Evolutionary conservation across 257 asterid species (phyloP).

Genomic region (Jaltomata sinuosa): DNA sequence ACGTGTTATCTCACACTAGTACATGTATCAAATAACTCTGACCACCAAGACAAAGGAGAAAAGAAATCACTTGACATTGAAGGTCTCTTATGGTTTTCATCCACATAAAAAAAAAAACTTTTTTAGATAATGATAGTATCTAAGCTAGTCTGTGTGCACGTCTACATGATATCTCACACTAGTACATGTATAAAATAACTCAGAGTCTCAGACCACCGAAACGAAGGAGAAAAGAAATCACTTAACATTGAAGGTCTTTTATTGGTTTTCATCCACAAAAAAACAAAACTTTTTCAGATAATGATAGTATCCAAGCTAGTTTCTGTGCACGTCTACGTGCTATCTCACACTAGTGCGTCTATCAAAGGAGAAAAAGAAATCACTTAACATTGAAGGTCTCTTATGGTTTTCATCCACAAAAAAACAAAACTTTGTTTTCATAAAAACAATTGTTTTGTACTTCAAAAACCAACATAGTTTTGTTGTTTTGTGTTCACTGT

Average conservation of each 20-base stretch:
- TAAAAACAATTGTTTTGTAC: not conserved
- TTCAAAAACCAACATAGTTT: not conserved
- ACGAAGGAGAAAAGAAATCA: not conserved
- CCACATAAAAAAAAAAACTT: not conserved
- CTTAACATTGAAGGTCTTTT: not conserved
- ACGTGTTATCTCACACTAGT: not conserved
- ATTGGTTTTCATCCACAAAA: not conserved
- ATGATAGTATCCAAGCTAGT: not conserved
- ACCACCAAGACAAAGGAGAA: not conserved
- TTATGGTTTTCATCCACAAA: not conserved
- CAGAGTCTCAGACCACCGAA: not conserved
- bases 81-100: not conserved
- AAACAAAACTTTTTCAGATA: not conserved
- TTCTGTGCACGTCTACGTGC: not conserved
- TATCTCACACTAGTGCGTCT: not conserved
- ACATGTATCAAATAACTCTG: not conserved
- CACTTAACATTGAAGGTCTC: not conserved
- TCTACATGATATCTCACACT: not conserved
- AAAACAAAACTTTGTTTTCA: not conserved
- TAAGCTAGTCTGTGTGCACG: not conserved
- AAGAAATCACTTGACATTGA: not conserved
- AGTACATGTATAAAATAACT: not conserved
- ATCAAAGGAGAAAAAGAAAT: not conserved
- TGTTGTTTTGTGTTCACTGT: slow-evolving; percentile 1
- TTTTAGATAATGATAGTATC: not conserved